Percentiles rank a stretch among this genome's conserved stretches.
These are phyloP conservation scores for Aspergillus ruber DNA, from an alignment of 2,329 filamentous ascomycete species.

Conservation along the genomic window DNA sequence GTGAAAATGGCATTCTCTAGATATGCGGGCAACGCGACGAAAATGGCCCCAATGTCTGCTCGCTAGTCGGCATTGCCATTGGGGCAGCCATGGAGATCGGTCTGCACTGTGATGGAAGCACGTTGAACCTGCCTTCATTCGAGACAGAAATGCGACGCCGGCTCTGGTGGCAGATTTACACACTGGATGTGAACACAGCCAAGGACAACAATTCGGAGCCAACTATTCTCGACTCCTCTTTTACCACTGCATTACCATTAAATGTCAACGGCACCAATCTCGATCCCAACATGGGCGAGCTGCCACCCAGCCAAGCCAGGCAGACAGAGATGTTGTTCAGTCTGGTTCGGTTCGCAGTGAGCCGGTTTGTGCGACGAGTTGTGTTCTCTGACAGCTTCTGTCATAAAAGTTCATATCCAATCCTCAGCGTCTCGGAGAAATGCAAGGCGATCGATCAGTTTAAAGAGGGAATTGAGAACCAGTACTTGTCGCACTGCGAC, in stretches of 20 bases:
- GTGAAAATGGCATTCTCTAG: slow-evolving; percentile 3
- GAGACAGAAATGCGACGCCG: slow-evolving; percentile 15
- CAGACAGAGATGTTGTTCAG: slow-evolving; percentile 21
- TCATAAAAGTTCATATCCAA: slow-evolving; percentile 11
- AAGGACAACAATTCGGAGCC: slow-evolving; percentile 9
- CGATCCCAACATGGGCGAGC: slow-evolving; percentile 7
- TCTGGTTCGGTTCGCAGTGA: slow-evolving; percentile 14
- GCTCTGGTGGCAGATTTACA: slow-evolving; percentile 21
- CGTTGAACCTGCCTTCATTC: slow-evolving; percentile 5
- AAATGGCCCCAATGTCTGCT: slow-evolving; percentile 8
- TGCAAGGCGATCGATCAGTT: slow-evolving; percentile 12
- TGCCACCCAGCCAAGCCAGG: neutral
- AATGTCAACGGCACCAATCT: slow-evolving; percentile 10
- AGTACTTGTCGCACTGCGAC: slow-evolving; percentile 13
- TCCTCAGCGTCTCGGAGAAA: slow-evolving; percentile 9
- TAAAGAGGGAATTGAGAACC: slow-evolving; percentile 6
- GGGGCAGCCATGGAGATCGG: slow-evolving; percentile 9
- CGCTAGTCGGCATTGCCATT: slow-evolving; percentile 6
- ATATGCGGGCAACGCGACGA: slow-evolving; percentile 9
- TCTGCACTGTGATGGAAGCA: slow-evolving; percentile 8
- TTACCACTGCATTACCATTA: slow-evolving; percentile 9
- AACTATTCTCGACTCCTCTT: slow-evolving; percentile 7
- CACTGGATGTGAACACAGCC: slow-evolving; percentile 11
- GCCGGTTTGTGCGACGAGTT: slow-evolving; percentile 13
- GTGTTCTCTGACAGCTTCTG: slow-evolving; percentile 16